Conservation (phyloP, 164 flowering plant species). For the Cinnamomum chago region DNA sequence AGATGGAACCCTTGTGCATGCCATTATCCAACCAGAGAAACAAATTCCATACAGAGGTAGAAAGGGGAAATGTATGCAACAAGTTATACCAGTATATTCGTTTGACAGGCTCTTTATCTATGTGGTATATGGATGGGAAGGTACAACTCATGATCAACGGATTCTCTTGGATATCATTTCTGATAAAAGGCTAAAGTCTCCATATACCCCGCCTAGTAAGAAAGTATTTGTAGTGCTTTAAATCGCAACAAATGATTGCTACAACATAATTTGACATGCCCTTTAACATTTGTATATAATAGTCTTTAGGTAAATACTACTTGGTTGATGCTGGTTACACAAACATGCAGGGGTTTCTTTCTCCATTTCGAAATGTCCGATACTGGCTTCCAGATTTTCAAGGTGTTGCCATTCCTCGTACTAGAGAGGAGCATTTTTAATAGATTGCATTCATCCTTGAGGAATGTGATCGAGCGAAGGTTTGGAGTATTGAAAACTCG, state of each 20-base stretch:
- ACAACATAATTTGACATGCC: neutral
- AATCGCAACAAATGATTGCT: too few species aligned
- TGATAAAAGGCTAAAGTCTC: neutral
- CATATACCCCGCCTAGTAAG: neutral
- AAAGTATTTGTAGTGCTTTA: too few species aligned
- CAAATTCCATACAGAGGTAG: too few species aligned
- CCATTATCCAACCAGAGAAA: too few species aligned
- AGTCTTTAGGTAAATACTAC: constrained; percentile 57
- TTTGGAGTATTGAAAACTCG: too few species aligned
- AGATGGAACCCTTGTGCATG: too few species aligned
- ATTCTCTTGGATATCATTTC: constrained; percentile 13
- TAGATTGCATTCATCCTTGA: too few species aligned
- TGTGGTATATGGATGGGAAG: constrained; percentile 84
- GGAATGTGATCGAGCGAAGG: too few species aligned
- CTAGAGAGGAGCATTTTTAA: too few species aligned
- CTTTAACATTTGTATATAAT: neutral
- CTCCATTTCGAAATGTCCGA: constrained; percentile 8
- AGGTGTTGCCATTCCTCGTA: too few species aligned
- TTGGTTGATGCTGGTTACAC: constrained; percentile 59
- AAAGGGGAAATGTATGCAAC: constrained; percentile 24
- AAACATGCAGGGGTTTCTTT: constrained; percentile 56
- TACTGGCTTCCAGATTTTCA: too few species aligned
- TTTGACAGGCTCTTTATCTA: constrained; percentile 73
- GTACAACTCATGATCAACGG: constrained; percentile 68
- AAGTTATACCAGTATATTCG: constrained; percentile 77